Percentiles rank a stretch among this genome's conserved stretches.
phyloP scores from a whole-genome alignment of 83 land plant genomes.

The Thuja plicata region DNA sequence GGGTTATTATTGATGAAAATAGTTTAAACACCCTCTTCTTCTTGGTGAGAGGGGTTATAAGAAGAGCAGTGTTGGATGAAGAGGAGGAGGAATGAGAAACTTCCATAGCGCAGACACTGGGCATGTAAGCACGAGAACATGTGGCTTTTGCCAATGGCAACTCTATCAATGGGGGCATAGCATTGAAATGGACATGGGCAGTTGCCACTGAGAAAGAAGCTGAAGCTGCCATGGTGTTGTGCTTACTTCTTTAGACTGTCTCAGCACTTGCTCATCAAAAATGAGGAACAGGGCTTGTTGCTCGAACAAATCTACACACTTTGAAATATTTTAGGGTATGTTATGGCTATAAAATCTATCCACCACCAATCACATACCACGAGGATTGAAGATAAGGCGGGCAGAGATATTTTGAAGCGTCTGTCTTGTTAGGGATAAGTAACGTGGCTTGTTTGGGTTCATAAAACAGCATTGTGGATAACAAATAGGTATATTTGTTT shows the following conservation, averaged over 20 bases:
- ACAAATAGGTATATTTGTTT: neutral
- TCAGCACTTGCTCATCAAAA: neutral
- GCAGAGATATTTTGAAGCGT: neutral
- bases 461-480: neutral
- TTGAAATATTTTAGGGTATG: neutral
- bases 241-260: neutral
- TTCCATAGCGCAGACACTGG: neutral
- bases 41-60: neutral
- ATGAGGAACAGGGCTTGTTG: neutral
- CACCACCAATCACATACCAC: neutral
- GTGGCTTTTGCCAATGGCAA: neutral
- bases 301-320: neutral
- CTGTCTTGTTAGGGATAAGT: neutral
- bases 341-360: neutral
- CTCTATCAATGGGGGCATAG: neutral
- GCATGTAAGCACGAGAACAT: neutral
- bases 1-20: neutral
- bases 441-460: neutral
- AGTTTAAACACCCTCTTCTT: neutral
- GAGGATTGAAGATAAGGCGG: neutral
- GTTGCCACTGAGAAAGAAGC: neutral
- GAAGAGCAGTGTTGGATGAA: neutral
- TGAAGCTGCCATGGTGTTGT: neutral
- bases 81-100: neutral
- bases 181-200: constrained; percentile 10